A percentile compares a stretch with the other conserved stretches of the same genome.
phyloP scores from a whole-genome alignment of 305 asterid genomes.

The Rubia balearica region DNA sequence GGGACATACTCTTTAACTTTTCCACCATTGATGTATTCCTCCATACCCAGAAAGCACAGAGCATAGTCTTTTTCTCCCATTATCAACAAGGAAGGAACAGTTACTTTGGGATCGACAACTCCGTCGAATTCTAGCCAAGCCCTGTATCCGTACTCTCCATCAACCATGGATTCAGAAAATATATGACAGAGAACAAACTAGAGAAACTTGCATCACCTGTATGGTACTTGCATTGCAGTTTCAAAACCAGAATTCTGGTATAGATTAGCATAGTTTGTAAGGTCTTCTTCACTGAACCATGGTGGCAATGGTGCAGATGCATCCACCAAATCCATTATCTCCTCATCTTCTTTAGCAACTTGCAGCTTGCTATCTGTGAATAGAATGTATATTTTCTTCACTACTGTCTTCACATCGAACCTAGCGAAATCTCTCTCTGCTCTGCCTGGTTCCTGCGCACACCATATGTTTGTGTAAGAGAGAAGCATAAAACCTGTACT shows the following conservation, averaged over 20 bases:
- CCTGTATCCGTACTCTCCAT: not conserved
- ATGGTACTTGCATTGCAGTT: constrained; percentile 64
- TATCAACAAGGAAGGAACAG: constrained; percentile 45
- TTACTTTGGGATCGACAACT: constrained; percentile 34
- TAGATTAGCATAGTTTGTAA: constrained; percentile 38
- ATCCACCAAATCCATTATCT: constrained; percentile 65
- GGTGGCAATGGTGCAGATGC: constrained; percentile 44
- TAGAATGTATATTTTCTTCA: constrained; percentile 53
- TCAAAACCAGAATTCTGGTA: constrained; percentile 57
- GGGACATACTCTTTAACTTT: constrained; percentile 34
- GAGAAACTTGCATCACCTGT: constrained; percentile 32
- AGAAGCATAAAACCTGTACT: not conserved
- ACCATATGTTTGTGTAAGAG: not conserved
- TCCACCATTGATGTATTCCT: constrained; percentile 43
- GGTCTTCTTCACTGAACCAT: constrained; percentile 60
- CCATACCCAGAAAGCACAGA: constrained; percentile 42
- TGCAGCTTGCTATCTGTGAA: constrained; percentile 58
- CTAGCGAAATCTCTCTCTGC: constrained; percentile 67
- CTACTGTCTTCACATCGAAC: constrained; percentile 50
- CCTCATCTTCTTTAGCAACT: constrained; percentile 45
- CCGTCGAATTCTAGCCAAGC: constrained; percentile 18
- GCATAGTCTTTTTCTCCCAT: constrained; percentile 60
- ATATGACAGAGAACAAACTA: not conserved
- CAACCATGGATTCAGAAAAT: not conserved
- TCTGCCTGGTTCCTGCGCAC: constrained; percentile 49